Evolutionary conservation across 1,139 yeast genomes (phyloP), one percentile per base, ranked within the genome.

Genomic region (Lodderomyces theae): DNA sequence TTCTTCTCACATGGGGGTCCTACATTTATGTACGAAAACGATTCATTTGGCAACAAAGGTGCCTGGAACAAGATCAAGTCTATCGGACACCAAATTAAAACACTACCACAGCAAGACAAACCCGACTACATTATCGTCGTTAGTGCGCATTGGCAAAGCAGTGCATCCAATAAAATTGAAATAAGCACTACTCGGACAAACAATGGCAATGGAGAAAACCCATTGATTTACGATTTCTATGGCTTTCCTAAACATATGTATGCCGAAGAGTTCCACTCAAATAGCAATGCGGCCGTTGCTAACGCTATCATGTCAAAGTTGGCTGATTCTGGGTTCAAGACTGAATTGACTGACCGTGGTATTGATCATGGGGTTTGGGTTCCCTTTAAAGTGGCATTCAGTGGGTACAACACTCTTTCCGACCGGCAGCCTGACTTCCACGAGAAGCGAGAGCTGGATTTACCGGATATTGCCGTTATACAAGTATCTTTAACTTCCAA

Each of bases 291-390:
- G 0, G 51, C 52, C 7, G 46, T 83, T 6, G 78, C 85, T 0
- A 47, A 64, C 15, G 63, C 68, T 42, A 61, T 85, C 15, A 66
- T 68, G 29, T 52, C 62, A 1, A 60, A 70, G 9, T 61, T 86
- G 29, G 50, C 52, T 12, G 48, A 55, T 3, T 49, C 58, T 10
- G 83, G 82, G 0, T 66, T 84, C 37, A 51, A 64, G 2, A 62
- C 80, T 1, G 60, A 62, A 24, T 49, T 78, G 15, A 63, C 70
- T 15, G 56, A 62, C 15, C 66, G 94, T 42, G 94, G 94, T 4
- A 58, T 86, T 16, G 95, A 86, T 56, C 95, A 86, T 59, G 95
- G 95, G 1, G 83, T 74, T 3, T 86, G 92, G 89, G 88, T 82
- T 1, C 90, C 94, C 0, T 71, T 82, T 43, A 80, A 82, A 52